Conservation (phyloP, 1,284 basidiomycete genomes). For the Neolentinus lepideus region DNA sequence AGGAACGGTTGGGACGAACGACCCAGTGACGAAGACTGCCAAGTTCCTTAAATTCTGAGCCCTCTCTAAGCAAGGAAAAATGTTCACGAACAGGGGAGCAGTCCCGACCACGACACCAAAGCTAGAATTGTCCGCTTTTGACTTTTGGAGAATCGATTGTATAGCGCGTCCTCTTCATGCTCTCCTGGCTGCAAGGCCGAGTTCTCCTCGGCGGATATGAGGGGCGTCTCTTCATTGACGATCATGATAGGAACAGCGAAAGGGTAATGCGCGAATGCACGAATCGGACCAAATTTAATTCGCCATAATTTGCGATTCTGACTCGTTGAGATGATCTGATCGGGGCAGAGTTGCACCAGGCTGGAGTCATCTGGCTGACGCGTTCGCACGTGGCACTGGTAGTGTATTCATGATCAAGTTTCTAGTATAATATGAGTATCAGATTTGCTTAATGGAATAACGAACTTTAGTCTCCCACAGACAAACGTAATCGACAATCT, state of each 20-base stretch:
- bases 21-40: slow-evolving; percentile 58
- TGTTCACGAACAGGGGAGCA: background rate
- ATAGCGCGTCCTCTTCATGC: background rate
- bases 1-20: slow-evolving; percentile 66
- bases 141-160: background rate
- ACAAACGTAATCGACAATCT: too few species aligned
- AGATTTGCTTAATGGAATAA: too few species aligned
- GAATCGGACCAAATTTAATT: too few species aligned
- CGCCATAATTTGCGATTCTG: too few species aligned
- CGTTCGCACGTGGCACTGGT: too few species aligned
- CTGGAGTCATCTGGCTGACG: too few species aligned
- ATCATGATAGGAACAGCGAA: background rate
- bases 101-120: background rate
- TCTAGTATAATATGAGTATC: too few species aligned
- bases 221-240: background rate
- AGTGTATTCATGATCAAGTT: too few species aligned
- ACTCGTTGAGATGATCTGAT: too few species aligned
- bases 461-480: too few species aligned
- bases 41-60: background rate
- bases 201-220: background rate
- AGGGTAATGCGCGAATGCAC: background rate
- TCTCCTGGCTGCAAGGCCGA: background rate
- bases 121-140: background rate
- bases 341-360: too few species aligned
- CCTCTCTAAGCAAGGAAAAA: background rate